Evolutionary conservation across 1,284 basidiomycete genomes (phyloP).

Genomic region (Cryptococcus sp.): DNA sequence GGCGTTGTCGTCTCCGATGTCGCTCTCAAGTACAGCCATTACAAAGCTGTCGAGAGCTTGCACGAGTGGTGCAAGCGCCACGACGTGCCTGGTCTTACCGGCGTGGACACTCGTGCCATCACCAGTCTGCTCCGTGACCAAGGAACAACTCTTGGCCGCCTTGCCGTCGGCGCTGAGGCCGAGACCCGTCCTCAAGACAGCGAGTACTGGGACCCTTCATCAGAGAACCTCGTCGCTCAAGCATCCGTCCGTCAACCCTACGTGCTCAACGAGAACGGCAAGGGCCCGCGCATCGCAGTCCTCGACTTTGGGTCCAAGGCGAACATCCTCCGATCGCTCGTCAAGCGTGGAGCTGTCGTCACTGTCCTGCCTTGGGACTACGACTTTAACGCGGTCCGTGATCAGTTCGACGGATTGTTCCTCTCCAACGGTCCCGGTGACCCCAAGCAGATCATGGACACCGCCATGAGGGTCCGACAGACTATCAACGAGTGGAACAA

Average conservation of each 20-base stretch:
- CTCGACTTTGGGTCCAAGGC: constrained; percentile 98
- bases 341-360: constrained; percentile 85
- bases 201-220: constrained; percentile 90
- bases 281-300: constrained; percentile 84
- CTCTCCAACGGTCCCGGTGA: constrained; percentile 96
- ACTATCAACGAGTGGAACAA: constrained; percentile 86
- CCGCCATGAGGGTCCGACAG: constrained; percentile 74
- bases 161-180: constrained; percentile 79
- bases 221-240: constrained; percentile 90
- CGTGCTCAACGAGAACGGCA: constrained; percentile 78
- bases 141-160: constrained; percentile 91
- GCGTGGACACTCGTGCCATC: constrained; percentile 96
- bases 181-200: constrained; percentile 62
- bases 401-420: constrained; percentile 93
- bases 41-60: constrained; percentile 89
- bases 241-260: constrained; percentile 86
- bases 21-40: constrained; percentile 92
- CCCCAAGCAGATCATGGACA: constrained; percentile 85
- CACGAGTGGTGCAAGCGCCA: constrained; percentile 91
- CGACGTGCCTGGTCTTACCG: constrained; percentile 89
- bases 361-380: constrained; percentile 97
- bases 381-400: constrained; percentile 88
- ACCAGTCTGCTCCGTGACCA: constrained; percentile 92
- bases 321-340: constrained; percentile 90
- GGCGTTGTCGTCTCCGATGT: constrained; percentile 93